Conservation (phyloP, 805 yeast genomes). For the Komagataella pastoris region DNA sequence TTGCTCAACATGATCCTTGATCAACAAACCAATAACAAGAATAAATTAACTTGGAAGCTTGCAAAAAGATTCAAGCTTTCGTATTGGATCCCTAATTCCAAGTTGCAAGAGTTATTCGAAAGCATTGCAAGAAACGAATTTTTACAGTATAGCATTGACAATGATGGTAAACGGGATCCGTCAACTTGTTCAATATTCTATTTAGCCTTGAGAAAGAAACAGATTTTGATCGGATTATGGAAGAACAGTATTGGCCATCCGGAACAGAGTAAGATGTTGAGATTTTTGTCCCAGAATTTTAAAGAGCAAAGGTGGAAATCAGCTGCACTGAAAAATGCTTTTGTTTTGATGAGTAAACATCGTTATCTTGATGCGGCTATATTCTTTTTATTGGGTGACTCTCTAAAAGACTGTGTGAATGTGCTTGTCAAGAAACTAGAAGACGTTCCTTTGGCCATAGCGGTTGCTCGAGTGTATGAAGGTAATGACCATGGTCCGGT, state of each 20-base stretch:
- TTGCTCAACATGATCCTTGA: conserved; percentile 35
- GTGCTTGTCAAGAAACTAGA: conserved; percentile 55
- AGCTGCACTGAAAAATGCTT: conserved; percentile 90
- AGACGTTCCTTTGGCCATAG: conserved; percentile 66
- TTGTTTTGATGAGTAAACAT: conserved; percentile 79
- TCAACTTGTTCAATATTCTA: conserved; percentile 61
- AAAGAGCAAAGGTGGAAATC: conserved; percentile 63
- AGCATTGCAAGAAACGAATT: conserved; percentile 63
- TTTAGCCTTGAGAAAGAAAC: conserved; percentile 66
- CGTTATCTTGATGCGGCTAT: conserved; percentile 79
- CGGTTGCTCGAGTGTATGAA: conserved; percentile 67
- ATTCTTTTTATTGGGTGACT: conserved; percentile 69
- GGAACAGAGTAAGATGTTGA: conserved; percentile 74
- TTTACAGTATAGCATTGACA: conserved; percentile 19
- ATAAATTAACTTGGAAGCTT: conserved; percentile 42
- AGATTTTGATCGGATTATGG: conserved; percentile 74
- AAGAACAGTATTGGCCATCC: conserved; percentile 58
- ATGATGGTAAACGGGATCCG: conserved; percentile 49
- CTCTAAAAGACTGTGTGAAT: conserved; percentile 64
- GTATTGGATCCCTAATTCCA: conserved; percentile 49
- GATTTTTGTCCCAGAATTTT: conserved; percentile 69
- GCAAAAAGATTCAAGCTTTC: conserved; percentile 50
- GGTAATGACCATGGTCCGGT: conserved; percentile 43
- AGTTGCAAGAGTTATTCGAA: conserved; percentile 44
- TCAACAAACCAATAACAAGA: conserved; percentile 9